These are phyloP conservation scores for Termitomyces sp. DNA, from an alignment of 768 basidiomycete genomes.

Conservation along the genomic window DNA sequence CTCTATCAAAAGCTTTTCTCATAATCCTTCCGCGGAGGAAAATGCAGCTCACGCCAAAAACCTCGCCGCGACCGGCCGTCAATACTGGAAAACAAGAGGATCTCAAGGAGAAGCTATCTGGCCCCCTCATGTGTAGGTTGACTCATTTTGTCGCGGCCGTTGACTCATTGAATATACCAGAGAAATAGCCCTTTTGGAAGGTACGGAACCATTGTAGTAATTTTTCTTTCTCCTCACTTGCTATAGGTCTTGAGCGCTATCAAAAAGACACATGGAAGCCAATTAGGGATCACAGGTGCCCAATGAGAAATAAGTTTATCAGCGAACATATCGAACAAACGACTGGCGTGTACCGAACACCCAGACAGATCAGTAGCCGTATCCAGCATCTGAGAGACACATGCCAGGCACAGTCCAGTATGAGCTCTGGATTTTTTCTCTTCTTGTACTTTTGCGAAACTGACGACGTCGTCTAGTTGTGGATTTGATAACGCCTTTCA, in stretches of 20 bases:
- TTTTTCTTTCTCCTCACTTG: background rate
- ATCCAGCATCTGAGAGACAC: constrained; percentile 53
- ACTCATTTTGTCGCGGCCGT: background rate
- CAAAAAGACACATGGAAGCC: constrained; percentile 42
- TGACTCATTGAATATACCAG: constrained; percentile 6
- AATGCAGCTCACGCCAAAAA: constrained; percentile 22
- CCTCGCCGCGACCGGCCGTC: constrained; percentile 38
- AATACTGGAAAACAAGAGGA: constrained; percentile 52
- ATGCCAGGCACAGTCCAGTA: constrained; percentile 26
- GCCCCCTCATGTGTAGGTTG: constrained; percentile 41
- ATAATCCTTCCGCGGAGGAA: constrained; percentile 32
- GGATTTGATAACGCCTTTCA: constrained; percentile 19
- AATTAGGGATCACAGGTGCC: constrained; percentile 44
- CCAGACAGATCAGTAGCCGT: constrained; percentile 56
- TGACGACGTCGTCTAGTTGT: background rate
- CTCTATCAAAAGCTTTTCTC: constrained; percentile 36
- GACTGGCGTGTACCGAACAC: constrained; percentile 47
- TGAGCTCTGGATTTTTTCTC: background rate
- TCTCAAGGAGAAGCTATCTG: constrained; percentile 45
- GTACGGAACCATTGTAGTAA: constrained; percentile 16
- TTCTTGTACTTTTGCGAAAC: background rate
- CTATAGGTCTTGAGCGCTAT: constrained; percentile 42
- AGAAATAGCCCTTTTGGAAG: constrained; percentile 51
- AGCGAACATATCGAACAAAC: constrained; percentile 48
- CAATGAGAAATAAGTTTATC: constrained; percentile 57